phyloP scores from a whole-genome alignment of 73 alveolate genomes.

The Paraurostyla sp. region DNA sequence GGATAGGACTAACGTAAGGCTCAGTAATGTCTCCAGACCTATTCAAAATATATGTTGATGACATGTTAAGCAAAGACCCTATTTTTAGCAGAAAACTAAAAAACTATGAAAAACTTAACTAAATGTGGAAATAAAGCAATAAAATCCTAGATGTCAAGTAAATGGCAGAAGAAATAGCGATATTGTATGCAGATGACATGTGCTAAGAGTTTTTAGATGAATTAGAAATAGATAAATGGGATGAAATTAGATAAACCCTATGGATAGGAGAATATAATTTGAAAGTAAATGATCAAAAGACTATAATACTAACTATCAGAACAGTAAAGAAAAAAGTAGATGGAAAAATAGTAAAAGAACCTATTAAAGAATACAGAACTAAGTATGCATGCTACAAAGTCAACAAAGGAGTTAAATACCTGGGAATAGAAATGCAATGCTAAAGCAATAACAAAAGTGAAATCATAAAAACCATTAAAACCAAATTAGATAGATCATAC shows the following conservation, averaged over 20 bases:
- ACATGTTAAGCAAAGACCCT: neutral
- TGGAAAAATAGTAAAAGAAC: neutral
- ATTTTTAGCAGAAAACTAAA: neutral
- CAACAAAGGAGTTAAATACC: neutral
- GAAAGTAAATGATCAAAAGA: neutral
- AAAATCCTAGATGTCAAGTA: neutral
- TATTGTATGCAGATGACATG: slow-evolving; percentile 16
- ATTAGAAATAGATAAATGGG: neutral
- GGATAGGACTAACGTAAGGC: slow-evolving; percentile 4
- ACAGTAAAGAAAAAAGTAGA: neutral
- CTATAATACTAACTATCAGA: neutral
- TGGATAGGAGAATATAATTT: neutral
- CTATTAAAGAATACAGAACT: neutral
- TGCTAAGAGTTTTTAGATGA: neutral
- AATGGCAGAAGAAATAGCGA: neutral
- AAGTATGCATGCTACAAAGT: neutral
- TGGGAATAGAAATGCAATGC: neutral
- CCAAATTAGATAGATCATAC: neutral
- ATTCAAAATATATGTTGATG: slow-evolving; percentile 1
- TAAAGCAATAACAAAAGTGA: neutral
- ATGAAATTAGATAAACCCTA: neutral
- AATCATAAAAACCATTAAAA: neutral
- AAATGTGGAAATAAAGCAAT: neutral
- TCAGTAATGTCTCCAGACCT: neutral
- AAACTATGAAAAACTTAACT: neutral